Evolutionary conservation across 2,329 filamentous ascomycete genomes (phyloP).

Genomic region (Herpotrichia juniperi): DNA sequence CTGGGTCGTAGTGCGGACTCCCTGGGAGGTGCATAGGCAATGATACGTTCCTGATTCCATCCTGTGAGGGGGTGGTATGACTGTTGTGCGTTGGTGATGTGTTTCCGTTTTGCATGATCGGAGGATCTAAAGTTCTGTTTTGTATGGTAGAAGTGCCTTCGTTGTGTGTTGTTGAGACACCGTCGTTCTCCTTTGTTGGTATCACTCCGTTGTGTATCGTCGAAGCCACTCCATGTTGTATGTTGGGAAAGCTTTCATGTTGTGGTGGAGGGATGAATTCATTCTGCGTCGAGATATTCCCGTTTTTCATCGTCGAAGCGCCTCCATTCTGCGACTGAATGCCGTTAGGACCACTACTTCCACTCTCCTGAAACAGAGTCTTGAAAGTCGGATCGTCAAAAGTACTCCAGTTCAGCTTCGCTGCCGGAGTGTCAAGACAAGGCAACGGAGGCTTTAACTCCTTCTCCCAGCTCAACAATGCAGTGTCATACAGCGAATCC

Average conservation of each 20-base stretch:
- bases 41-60: slow-evolving; percentile 10
- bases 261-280: too few species aligned
- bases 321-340: too few species aligned
- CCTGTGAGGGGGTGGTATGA: too few species aligned
- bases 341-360: too few species aligned
- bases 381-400: slow-evolving; percentile 39
- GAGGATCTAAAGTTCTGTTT: slow-evolving; percentile 8
- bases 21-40: slow-evolving; percentile 64
- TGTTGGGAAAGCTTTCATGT: too few species aligned
- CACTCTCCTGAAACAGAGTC: slow-evolving; percentile 35
- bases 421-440: slow-evolving; percentile 58
- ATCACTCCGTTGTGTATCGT: too few species aligned
- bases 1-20: slow-evolving; percentile 68
- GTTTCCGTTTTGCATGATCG: neutral
- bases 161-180: too few species aligned
- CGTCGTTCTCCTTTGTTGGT: too few species aligned
- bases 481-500: slow-evolving; percentile 76
- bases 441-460: slow-evolving; percentile 65
- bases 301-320: too few species aligned
- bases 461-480: slow-evolving; percentile 74
- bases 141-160: slow-evolving; percentile 12
- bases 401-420: slow-evolving; percentile 34
- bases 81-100: too few species aligned
- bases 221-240: too few species aligned
- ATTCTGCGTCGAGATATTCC: too few species aligned